Evolutionary conservation across 2,329 filamentous ascomycete genomes (phyloP).

Genomic region (Ascocoryne sarcoides): DNA sequence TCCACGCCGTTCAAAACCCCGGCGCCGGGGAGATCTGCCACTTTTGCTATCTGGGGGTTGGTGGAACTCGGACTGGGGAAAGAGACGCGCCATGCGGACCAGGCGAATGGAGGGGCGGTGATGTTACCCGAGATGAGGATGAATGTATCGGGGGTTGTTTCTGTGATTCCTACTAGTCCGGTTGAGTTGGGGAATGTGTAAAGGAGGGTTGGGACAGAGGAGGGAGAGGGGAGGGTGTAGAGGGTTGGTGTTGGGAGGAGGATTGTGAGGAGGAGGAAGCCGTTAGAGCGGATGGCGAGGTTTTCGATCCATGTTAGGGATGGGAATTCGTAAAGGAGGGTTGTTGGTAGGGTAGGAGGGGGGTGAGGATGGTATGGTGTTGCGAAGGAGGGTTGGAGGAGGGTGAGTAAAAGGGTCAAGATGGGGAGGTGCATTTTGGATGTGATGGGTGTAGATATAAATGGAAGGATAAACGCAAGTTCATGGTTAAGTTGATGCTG

Average conservation of each 20-base stretch:
- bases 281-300: slow-evolving; percentile 12
- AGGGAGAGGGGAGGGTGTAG: slow-evolving; percentile 5
- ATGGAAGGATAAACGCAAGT: too few relatives aligned
- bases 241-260: slow-evolving; percentile 7
- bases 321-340: slow-evolving; percentile 12
- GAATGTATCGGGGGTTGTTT: neutral
- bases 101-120: neutral
- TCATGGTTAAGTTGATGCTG: too few relatives aligned
- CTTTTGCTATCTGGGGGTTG: neutral
- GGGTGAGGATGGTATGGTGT: too few relatives aligned
- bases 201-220: slow-evolving; percentile 2
- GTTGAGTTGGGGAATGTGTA: slow-evolving; percentile 3
- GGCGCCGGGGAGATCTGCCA: neutral
- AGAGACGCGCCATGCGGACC: neutral
- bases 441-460: too few relatives aligned
- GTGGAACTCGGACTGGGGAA: neutral
- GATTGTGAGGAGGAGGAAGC: slow-evolving; percentile 9
- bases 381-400: neutral
- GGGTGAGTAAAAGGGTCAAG: too few relatives aligned
- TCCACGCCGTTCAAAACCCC: neutral
- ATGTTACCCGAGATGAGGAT: neutral
- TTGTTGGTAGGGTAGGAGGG: slow-evolving; percentile 1
- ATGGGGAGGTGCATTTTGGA: too few relatives aligned
- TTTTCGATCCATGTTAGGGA: slow-evolving; percentile 15
- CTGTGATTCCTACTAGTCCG: neutral